Evolutionary conservation across 2,329 filamentous ascomycete genomes (phyloP).

Genomic region (Whalleya microplaca): DNA sequence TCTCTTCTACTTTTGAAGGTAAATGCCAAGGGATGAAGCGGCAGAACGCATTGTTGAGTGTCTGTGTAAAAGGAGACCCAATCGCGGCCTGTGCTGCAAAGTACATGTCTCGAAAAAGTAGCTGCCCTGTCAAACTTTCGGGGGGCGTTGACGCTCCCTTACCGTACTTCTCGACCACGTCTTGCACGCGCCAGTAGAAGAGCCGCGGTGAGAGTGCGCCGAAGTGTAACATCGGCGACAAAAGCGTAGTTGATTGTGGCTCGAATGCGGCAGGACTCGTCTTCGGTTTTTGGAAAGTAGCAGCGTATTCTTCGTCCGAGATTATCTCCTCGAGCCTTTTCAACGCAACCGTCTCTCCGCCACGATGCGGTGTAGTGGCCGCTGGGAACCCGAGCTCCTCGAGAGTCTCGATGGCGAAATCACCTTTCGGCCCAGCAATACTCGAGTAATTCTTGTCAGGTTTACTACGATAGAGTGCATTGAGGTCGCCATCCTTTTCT

Average conservation of each 20-base stretch:
- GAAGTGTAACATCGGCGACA: constrained; percentile 77
- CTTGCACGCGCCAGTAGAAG: constrained; percentile 73
- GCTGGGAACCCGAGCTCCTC: constrained; percentile 69
- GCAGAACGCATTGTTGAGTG: constrained; percentile 65
- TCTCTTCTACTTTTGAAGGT: constrained; percentile 57
- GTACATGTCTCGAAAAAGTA: constrained; percentile 83
- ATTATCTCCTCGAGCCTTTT: constrained; percentile 61
- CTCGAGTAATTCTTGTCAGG: constrained; percentile 61
- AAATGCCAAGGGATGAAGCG: constrained; percentile 83
- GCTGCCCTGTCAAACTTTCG: constrained; percentile 71
- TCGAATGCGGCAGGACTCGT: constrained; percentile 75
- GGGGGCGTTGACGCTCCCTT: constrained; percentile 64
- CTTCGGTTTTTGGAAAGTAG: constrained; percentile 76
- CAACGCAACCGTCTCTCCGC: constrained; percentile 71
- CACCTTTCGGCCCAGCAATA: constrained; percentile 67
- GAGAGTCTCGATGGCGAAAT: constrained; percentile 73
- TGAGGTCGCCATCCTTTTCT: constrained; percentile 58
- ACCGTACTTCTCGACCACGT: constrained; percentile 61
- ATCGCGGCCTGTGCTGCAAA: constrained; percentile 75
- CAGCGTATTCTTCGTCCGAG: constrained; percentile 66
- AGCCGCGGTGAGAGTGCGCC: constrained; percentile 70
- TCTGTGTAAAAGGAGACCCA: constrained; percentile 66
- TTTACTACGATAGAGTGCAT: constrained; percentile 56
- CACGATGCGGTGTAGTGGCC: constrained; percentile 68
- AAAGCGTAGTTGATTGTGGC: constrained; percentile 72